Evolutionary conservation across 192 early-diverging fungal genomes (phyloP).

Genomic region (Mortierella claussenii): DNA sequence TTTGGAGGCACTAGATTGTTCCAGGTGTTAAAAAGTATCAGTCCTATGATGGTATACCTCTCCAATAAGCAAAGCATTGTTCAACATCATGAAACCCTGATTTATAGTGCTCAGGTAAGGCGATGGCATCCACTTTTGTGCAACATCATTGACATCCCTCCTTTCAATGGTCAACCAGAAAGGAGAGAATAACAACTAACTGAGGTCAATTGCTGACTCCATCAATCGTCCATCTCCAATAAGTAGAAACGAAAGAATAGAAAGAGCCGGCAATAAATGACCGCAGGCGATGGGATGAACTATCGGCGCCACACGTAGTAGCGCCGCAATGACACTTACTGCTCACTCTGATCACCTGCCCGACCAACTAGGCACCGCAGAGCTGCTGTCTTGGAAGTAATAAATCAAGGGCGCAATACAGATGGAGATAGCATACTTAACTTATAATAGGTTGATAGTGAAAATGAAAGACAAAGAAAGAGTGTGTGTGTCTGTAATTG

Average conservation of each 20-base stretch:
- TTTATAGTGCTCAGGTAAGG: conserved; percentile 14
- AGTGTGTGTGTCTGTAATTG: no score
- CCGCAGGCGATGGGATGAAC: conserved; percentile 17
- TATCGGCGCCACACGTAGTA: conserved; percentile 9
- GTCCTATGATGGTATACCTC: background rate
- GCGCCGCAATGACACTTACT: conserved; percentile 5
- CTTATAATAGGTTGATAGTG: no score
- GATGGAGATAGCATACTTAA: no score
- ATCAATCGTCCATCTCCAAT: conserved; percentile 6
- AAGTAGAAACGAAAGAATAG: conserved; percentile 7
- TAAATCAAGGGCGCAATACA: conserved; percentile 9
- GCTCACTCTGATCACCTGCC: background rate
- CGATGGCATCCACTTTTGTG: conserved; percentile 18
- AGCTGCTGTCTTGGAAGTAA: conserved; percentile 8
- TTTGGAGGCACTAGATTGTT: conserved; percentile 4
- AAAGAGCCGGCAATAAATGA: background rate
- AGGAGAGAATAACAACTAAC: conserved; percentile 3
- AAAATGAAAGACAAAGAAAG: no score
- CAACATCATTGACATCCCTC: conserved; percentile 15
- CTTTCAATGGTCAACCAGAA: conserved; percentile 16
- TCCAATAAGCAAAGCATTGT: background rate
- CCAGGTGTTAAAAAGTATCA: background rate
- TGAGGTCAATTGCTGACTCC: background rate
- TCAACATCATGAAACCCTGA: background rate
- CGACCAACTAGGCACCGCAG: conserved; percentile 12